Evolutionary conservation across 306 rosid genomes (phyloP).

Genomic region (Trifolium dubium): DNA sequence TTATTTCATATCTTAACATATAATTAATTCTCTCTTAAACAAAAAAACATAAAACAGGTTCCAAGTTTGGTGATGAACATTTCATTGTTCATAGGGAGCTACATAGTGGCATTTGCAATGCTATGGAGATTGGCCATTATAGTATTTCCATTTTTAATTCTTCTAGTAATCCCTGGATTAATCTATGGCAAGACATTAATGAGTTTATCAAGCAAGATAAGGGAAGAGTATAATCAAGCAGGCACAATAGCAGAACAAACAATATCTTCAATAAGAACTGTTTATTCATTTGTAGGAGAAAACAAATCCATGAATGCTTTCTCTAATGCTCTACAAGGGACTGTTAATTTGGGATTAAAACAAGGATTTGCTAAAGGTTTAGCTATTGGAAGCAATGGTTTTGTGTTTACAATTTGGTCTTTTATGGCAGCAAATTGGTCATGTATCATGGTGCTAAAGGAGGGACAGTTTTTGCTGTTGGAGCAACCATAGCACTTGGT

Average conservation of each 20-base stretch:
- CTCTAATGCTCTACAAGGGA: constrained; percentile 69
- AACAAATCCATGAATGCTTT: constrained; percentile 67
- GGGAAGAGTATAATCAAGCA: constrained; percentile 69
- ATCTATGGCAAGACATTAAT: constrained; percentile 75
- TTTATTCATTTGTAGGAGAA: constrained; percentile 85
- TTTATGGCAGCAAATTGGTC: constrained; percentile 87
- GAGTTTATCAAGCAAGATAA: constrained; percentile 65
- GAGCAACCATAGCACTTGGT: constrained; percentile 75
- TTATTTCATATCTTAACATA: background rate
- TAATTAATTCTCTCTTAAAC: background rate
- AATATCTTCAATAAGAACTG: constrained; percentile 80
- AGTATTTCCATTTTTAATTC: constrained; percentile 72
- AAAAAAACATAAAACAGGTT: constrained; percentile 41
- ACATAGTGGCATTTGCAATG: constrained; percentile 64
- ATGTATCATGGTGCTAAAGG: constrained; percentile 87
- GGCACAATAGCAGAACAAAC: constrained; percentile 86
- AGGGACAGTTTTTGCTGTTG: constrained; percentile 83
- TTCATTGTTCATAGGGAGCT: constrained; percentile 69
- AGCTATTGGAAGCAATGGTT: constrained; percentile 88
- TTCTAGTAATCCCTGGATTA: constrained; percentile 82
- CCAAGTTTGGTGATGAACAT: constrained; percentile 80
- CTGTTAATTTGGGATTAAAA: constrained; percentile 69
- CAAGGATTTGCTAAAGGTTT: constrained; percentile 93
- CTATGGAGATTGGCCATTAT: constrained; percentile 81
- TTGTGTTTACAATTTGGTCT: constrained; percentile 90